Evolutionary conservation across 2,329 filamentous ascomycete genomes (phyloP).

Genomic region (Pseudopyricularia cyperi): DNA sequence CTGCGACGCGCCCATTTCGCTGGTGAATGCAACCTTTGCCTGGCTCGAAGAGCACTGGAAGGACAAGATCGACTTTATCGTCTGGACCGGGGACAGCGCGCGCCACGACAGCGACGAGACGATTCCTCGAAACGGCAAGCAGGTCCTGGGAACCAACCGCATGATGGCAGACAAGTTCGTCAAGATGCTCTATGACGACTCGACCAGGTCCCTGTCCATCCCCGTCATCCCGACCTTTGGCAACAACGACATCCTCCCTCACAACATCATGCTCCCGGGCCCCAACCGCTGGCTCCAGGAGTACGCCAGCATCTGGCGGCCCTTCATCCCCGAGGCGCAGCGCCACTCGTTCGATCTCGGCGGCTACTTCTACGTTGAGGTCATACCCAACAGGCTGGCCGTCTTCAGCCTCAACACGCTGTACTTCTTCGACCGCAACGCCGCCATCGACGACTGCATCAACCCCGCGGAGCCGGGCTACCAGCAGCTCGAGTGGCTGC

Average conservation of each 20-base stretch:
- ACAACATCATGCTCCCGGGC: conserved; percentile 80
- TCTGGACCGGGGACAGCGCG: conserved; percentile 87
- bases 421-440: conserved; percentile 91
- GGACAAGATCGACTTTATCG: conserved; percentile 73
- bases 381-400: conserved; percentile 71
- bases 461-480: conserved; percentile 72
- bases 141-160: conserved; percentile 69
- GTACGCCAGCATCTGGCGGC: conserved; percentile 68
- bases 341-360: conserved; percentile 82
- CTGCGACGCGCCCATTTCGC: conserved; percentile 71
- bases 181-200: conserved; percentile 52
- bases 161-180: conserved; percentile 64
- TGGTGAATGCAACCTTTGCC: conserved; percentile 78
- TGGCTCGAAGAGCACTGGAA: conserved; percentile 74
- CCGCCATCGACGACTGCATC: conserved; percentile 82
- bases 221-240: conserved; percentile 85
- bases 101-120: conserved; percentile 80
- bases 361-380: conserved; percentile 90
- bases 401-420: conserved; percentile 94
- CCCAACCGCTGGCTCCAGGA: conserved; percentile 76
- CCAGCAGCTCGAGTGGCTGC: conserved; percentile 92
- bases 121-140: conserved; percentile 58
- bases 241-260: conserved; percentile 95
- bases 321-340: conserved; percentile 86
- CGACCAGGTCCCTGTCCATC: conserved; percentile 47